Evolutionary conservation across 1,284 basidiomycete genomes (phyloP), one percentile per base, ranked within the genome.

Genomic region (Ganoderma sinense): DNA sequence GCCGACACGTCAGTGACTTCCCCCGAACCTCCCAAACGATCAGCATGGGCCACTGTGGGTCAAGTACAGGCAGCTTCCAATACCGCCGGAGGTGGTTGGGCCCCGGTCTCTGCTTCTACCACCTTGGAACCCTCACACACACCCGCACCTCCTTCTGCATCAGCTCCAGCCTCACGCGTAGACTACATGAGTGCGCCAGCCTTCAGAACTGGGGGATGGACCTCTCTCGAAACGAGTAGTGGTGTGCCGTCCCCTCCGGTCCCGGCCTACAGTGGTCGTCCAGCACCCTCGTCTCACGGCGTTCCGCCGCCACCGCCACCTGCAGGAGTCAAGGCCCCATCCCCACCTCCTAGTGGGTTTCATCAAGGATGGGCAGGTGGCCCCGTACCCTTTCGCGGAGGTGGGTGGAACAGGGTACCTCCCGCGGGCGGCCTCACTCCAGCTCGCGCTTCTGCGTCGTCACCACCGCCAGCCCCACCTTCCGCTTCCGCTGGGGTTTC

Each of bases 141-240:
- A 45, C 74, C 73, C 51, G 71, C 74, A 45, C 72, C 73, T 11
- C 51, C 70, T 51, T 69, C 71, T 13, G 71, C 75, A 39, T 71
- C 76, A 33, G 74, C 71, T 33, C n/a, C 53, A 33, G 75, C 53
- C n/a, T 13, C 65, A 41, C 69, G 68, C n/a, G 69, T 62, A 29
- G 58, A 72, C 48, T 72, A 69, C 60, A 73, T 70, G 68, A 55
- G 74, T 39, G 77, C 83, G 45, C 86, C 89, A 23, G 75, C 83
- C 20, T 91, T 90, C 78, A 83, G 86, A 48, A 81, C 84, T 16
- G 89, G 84, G 61, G 89, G 89, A 14, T 91, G 88, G 87, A 86
- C 89, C 14, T 86, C 87, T 45, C 79, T 91, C n/a, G 89, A 90
- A 68, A 84, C 84, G 1, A 78, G 78, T 53, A 76, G 74, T 58